phyloP scores from a whole-genome alignment of 2,329 filamentous ascomycete genomes.

The Hypoxylon sp. region DNA sequence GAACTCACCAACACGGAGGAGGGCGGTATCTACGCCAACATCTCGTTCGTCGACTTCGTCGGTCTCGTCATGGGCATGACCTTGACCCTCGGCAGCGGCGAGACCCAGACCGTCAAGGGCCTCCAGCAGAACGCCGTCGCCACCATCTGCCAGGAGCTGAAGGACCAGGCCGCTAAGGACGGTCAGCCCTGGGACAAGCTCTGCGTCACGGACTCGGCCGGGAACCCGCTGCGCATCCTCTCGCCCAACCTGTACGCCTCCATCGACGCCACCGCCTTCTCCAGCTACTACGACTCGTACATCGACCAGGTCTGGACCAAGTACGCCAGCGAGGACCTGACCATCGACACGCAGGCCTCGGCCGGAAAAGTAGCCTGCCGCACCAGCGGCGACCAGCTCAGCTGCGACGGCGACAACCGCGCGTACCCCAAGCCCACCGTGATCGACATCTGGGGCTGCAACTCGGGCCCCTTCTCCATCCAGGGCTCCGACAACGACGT shows the following conservation, averaged over 20 bases:
- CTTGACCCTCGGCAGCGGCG: conserved; percentile 55
- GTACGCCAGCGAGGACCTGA: conserved; percentile 56
- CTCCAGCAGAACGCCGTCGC: conserved; percentile 54
- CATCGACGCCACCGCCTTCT: conserved; percentile 54
- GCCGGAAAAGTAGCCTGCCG: conserved; percentile 57
- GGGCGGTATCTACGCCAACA: conserved; percentile 60
- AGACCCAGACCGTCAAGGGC: conserved; percentile 56
- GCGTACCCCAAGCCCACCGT: conserved; percentile 59
- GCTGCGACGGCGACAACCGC: conserved; percentile 58
- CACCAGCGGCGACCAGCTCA: conserved; percentile 53
- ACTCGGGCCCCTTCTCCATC: conserved; percentile 61
- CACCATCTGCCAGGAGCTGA: conserved; percentile 58
- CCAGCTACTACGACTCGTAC: conserved; percentile 60
- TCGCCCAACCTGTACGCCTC: conserved; percentile 59
- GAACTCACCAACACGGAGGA: conserved; percentile 60
- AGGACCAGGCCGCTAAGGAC: conserved; percentile 54
- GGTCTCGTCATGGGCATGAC: conserved; percentile 64
- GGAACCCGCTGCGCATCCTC: conserved; percentile 59
- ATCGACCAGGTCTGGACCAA: conserved; percentile 61
- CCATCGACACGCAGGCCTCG: conserved; percentile 58
- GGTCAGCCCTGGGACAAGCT: conserved; percentile 59
- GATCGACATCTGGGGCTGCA: conserved; percentile 64
- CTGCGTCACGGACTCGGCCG: conserved; percentile 56
- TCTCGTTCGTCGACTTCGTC: conserved; percentile 66
- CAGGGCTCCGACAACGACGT: conserved; percentile 54